phyloP scores from a whole-genome alignment of 2,329 filamentous ascomycete species.

The Periglandula ipomoeae region DNA sequence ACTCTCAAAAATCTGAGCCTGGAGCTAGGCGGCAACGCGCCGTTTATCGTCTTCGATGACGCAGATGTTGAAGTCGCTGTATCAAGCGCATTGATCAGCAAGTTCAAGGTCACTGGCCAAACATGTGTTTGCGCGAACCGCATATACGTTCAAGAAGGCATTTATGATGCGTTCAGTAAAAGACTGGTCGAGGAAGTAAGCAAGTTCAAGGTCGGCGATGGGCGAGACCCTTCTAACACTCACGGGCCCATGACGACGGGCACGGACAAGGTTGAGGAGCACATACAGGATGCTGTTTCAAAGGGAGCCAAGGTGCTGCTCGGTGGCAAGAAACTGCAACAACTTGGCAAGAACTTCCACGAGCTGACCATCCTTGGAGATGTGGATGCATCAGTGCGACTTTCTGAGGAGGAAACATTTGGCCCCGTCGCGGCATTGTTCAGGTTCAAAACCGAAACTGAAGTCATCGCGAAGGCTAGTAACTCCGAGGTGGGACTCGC shows the following conservation, averaged over 20 bases:
- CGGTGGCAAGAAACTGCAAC: conserved; percentile 64
- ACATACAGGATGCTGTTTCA: conserved; percentile 67
- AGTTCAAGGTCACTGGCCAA: conserved; percentile 90
- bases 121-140: conserved; percentile 89
- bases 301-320: conserved; percentile 68
- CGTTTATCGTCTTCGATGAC: conserved; percentile 95
- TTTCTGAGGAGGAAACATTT: conserved; percentile 87
- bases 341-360: conserved; percentile 79
- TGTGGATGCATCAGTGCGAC: conserved; percentile 75
- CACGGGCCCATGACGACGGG: conserved; percentile 81
- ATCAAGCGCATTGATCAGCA: conserved; percentile 69
- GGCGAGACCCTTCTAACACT: conserved; percentile 59
- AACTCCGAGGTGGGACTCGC: conserved; percentile 75
- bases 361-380: conserved; percentile 81
- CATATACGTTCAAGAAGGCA: conserved; percentile 66
- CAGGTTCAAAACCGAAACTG: conserved; percentile 77
- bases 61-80: conserved; percentile 82
- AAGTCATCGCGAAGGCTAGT: conserved; percentile 80
- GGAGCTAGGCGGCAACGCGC: conserved; percentile 89
- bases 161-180: conserved; percentile 65
- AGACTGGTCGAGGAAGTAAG: conserved; percentile 64
- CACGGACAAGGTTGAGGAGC: conserved; percentile 73
- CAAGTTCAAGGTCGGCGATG: conserved; percentile 65
- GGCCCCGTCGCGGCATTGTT: conserved; percentile 88
- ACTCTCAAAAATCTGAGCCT: conserved; percentile 79